Evolutionary conservation across 2,329 filamentous ascomycete genomes (phyloP).

Genomic region (Incumbomyces delicatus): DNA sequence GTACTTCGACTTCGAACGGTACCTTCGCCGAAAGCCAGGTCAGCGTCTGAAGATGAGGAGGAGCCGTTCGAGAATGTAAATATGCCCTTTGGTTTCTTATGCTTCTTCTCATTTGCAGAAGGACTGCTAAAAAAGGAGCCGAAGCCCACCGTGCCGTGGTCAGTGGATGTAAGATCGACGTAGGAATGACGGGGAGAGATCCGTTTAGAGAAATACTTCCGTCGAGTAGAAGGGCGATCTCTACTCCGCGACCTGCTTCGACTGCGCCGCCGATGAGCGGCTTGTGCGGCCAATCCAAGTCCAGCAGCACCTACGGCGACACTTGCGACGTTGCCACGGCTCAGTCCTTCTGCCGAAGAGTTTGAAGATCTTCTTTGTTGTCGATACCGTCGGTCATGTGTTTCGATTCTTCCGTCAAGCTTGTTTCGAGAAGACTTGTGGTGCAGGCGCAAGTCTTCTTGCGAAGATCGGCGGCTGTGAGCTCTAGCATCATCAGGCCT

Average conservation of each 20-base stretch:
- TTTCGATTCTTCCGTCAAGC: constrained; percentile 9
- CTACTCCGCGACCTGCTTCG: constrained; percentile 24
- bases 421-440: constrained; percentile 23
- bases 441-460: constrained; percentile 26
- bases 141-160: constrained; percentile 45
- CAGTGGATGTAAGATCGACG: constrained; percentile 55
- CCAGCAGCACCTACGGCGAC: constrained; percentile 28
- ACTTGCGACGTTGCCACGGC: constrained; percentile 28
- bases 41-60: constrained; percentile 57
- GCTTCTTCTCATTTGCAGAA: constrained; percentile 42
- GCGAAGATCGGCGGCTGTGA: constrained; percentile 30
- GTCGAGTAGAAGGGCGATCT: constrained; percentile 28
- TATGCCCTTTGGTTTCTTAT: constrained; percentile 35
- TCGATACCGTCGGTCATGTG: background rate
- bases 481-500: constrained; percentile 20
- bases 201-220: constrained; percentile 24
- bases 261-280: constrained; percentile 21
- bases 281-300: constrained; percentile 29
- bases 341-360: constrained; percentile 12
- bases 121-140: constrained; percentile 54
- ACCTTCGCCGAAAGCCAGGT: constrained; percentile 58
- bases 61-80: constrained; percentile 54
- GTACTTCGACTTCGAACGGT: constrained; percentile 29
- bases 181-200: constrained; percentile 52
- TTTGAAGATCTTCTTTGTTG: constrained; percentile 10